A percentile compares a stretch with the other conserved stretches of the same genome.
Evolutionary conservation across 495 filamentous ascomycete species (phyloP).

Genomic region (Daldinia childiae): DNA sequence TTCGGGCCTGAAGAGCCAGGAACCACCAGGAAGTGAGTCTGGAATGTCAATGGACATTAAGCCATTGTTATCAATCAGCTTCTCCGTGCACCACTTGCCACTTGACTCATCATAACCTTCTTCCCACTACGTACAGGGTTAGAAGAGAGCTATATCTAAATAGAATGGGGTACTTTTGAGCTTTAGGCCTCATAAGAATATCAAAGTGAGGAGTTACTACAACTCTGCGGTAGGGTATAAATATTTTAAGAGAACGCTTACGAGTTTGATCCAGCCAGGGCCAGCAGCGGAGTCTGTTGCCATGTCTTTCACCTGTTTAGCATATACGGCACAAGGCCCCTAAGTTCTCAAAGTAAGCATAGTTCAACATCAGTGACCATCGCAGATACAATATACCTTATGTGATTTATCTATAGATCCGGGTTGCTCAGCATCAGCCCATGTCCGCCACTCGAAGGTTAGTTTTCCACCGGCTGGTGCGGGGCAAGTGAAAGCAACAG

Average conservation of each 20-base stretch:
- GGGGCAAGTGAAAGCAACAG: constrained; percentile 67
- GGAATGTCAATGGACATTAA: constrained; percentile 69
- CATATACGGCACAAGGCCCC: constrained; percentile 74
- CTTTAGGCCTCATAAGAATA: background rate
- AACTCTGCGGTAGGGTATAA: background rate
- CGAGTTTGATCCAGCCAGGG: constrained; percentile 82
- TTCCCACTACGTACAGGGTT: constrained; percentile 53
- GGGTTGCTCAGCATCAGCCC: constrained; percentile 64
- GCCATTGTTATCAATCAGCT: constrained; percentile 71
- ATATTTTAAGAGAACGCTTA: constrained; percentile 9
- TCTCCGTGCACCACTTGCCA: constrained; percentile 73
- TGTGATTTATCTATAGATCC: constrained; percentile 69
- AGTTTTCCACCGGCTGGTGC: constrained; percentile 63
- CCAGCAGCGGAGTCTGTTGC: constrained; percentile 59
- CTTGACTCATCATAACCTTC: constrained; percentile 65
- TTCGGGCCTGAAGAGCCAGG: constrained; percentile 75
- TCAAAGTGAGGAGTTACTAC: background rate
- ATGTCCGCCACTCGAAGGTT: constrained; percentile 70
- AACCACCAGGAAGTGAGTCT: constrained; percentile 65
- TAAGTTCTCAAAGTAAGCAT: constrained; percentile 1
- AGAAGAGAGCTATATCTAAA: background rate
- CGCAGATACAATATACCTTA: constrained; percentile 52
- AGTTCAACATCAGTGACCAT: background rate
- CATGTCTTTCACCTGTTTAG: constrained; percentile 67
- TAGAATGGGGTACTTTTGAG: background rate